Conservation (phyloP, 169 alveolate species). For the Perkinsus olseni region DNA sequence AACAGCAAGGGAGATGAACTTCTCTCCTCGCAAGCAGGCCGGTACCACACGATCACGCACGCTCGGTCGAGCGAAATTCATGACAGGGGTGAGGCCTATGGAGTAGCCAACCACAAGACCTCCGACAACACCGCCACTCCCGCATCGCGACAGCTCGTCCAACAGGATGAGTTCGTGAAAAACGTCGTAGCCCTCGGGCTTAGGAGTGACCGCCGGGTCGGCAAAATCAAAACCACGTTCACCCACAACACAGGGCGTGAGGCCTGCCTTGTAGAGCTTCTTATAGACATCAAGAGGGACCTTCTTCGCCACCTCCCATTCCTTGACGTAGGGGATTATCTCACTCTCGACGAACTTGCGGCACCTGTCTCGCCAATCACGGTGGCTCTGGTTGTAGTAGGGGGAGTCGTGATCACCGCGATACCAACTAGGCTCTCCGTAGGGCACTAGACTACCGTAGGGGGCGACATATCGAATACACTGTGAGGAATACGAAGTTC, state of each 20-base stretch:
- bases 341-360: constrained; percentile 26
- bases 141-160: constrained; percentile 33
- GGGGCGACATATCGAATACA: neutral
- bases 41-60: neutral
- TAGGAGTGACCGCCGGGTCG: neutral
- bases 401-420: constrained; percentile 8
- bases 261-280: constrained; percentile 7
- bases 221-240: constrained; percentile 5
- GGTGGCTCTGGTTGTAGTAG: constrained; percentile 12
- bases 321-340: constrained; percentile 22
- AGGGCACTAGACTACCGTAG: constrained; percentile 3
- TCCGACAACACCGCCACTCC: constrained; percentile 25
- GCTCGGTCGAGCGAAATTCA: constrained; percentile 17
- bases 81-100: constrained; percentile 32
- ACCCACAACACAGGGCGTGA: constrained; percentile 11
- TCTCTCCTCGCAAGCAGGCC: constrained; percentile 20
- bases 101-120: constrained; percentile 28
- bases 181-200: constrained; percentile 14
- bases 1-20: constrained; percentile 25
- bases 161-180: constrained; percentile 35
- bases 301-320: constrained; percentile 20
- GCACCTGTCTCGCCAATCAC: constrained; percentile 15
- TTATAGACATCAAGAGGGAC: neutral
- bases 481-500: too few relatives aligned
- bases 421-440: constrained; percentile 16